Evolutionary conservation across 176 grass and related monocot genomes (phyloP), one percentile per base, ranked within the genome.

Genomic region (Dendrocalamus sinicus): DNA sequence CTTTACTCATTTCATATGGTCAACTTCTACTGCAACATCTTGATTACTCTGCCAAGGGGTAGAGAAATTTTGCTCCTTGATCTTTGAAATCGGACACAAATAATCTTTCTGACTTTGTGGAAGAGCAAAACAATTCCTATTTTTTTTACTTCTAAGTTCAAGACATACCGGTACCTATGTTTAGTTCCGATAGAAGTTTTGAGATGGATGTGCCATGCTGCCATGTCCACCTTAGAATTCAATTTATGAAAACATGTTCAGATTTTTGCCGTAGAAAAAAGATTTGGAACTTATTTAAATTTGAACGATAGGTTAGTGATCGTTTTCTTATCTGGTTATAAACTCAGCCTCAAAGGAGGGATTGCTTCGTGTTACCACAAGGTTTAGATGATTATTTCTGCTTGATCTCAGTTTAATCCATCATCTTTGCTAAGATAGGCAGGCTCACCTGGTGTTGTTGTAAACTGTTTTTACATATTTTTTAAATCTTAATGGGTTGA

Each of bases 1-100:
- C 28, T 68, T 48, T 64, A n/a, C 73, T 80, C 22, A 73, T 10
- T 80, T 89, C 40, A 81, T 75, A 67, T 59, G 45, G 24, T 44
- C 20, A 74, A 11, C 39, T 81, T 59, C 46, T 89, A 16, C 39
- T 12, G 12, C 41, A 81, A 50, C 30, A 80, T 68, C 22, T 30
- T 40, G 47, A 6, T 67, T 35, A 35, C 61, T 52, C 6, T 44
- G 23, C 35, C 23, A 50, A 50, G 2, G 61, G 1, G 23, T 32
- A 50, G 47, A 59, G 3, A 24, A 24, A 26, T 81, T 68, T 58
- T 70, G 3, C 16, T 87, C 2, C 1, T 35, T 70, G 3, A 20
- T 78, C 12, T 58, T 83, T 58, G 52, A 60, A 77, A 20, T 67
- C 13, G 6, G 59, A 30, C 35, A 43, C 30, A 75, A 7, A 12